A percentile compares a stretch with the other conserved stretches of the same genome.
phyloP scores from a whole-genome alignment of 176 grass and related monocot species.

The Avena atlantica region DNA sequence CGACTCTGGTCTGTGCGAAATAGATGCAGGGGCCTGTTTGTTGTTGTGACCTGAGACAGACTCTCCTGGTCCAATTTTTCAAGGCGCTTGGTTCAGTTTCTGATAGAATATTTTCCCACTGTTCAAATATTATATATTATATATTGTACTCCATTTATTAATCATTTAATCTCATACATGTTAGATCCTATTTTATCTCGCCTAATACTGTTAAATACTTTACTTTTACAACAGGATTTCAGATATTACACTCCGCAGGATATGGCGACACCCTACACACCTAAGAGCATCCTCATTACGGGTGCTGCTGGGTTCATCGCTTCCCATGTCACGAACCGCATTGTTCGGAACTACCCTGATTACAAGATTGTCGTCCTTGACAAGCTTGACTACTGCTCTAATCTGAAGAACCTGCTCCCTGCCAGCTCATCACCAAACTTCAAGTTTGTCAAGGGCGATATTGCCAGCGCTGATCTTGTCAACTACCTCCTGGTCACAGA shows the following conservation, averaged over 20 bases:
- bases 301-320: slow-evolving; percentile 86
- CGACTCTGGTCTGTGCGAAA: neutral
- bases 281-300: slow-evolving; percentile 84
- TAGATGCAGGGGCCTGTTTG: neutral
- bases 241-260: slow-evolving; percentile 30
- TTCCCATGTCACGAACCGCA: slow-evolving; percentile 78
- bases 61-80: neutral
- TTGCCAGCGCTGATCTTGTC: slow-evolving; percentile 85
- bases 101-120: neutral
- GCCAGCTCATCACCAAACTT: slow-evolving; percentile 70
- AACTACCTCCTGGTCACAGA: slow-evolving; percentile 89
- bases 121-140: slow-evolving; percentile 9
- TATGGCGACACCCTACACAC: slow-evolving; percentile 57
- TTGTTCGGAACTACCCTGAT: slow-evolving; percentile 72
- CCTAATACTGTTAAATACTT: neutral
- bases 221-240: slow-evolving; percentile 35
- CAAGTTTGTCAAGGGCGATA: slow-evolving; percentile 92
- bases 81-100: slow-evolving; percentile 2
- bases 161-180: neutral
- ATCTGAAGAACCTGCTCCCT: slow-evolving; percentile 78
- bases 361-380: slow-evolving; percentile 91
- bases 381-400: slow-evolving; percentile 96
- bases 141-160: neutral
- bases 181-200: neutral
- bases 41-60: neutral